These are phyloP conservation scores for Coniella vitis DNA, from an alignment of 2,329 filamentous ascomycete genomes.

Conservation along the genomic window DNA sequence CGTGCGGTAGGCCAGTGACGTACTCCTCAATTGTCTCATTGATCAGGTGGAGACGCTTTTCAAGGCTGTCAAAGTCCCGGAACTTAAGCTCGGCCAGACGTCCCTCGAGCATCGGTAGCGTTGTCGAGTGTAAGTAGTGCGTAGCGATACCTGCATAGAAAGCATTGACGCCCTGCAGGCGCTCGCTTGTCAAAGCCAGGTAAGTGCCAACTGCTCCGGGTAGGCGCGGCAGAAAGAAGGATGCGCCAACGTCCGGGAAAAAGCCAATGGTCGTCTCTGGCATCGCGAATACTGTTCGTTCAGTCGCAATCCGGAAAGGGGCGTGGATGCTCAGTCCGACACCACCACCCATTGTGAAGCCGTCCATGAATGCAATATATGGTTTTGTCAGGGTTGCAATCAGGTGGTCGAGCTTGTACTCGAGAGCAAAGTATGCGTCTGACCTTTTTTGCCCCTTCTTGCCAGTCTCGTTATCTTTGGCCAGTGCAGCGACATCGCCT, in stretches of 20 bases:
- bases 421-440: conserved; percentile 80
- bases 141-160: conserved; percentile 91
- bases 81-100: conserved; percentile 87
- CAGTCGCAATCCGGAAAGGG: conserved; percentile 92
- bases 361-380: conserved; percentile 93
- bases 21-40: conserved; percentile 90
- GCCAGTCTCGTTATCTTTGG: conserved; percentile 62
- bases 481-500: conserved; percentile 80
- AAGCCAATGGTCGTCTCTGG: conserved; percentile 97
- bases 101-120: conserved; percentile 71
- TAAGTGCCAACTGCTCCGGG: conserved; percentile 85
- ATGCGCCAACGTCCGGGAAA: conserved; percentile 95
- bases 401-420: conserved; percentile 93
- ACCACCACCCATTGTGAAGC: conserved; percentile 96
- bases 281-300: conserved; percentile 95
- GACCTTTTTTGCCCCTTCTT: conserved; percentile 66
- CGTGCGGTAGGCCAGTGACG: conserved; percentile 73
- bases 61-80: conserved; percentile 62
- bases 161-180: conserved; percentile 72
- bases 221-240: conserved; percentile 90
- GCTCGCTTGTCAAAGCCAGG: conserved; percentile 83
- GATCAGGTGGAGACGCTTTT: conserved; percentile 63
- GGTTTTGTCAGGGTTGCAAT: conserved; percentile 93
- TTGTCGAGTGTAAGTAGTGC: conserved; percentile 90
- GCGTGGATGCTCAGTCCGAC: conserved; percentile 92